These are phyloP conservation scores for Immersiella caudata DNA, from an alignment of 495 filamentous ascomycete genomes.

Conservation along the genomic window DNA sequence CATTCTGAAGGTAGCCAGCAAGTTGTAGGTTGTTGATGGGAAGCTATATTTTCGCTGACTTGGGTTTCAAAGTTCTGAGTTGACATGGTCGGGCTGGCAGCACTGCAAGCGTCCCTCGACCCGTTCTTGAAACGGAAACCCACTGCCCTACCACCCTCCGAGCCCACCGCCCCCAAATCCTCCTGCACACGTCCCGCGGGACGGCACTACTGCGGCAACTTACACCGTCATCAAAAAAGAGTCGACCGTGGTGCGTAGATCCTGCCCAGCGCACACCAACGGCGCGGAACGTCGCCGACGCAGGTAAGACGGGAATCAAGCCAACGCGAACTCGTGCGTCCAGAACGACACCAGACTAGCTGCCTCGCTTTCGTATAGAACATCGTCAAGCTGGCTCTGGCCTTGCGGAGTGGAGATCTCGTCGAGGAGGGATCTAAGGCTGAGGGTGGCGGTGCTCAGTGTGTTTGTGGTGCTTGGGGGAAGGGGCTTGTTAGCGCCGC, in stretches of 20 bases:
- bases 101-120: too few species aligned
- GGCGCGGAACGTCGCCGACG: not conserved
- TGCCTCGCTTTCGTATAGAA: slow-evolving; percentile 39
- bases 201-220: not conserved
- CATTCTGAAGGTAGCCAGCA: too few species aligned
- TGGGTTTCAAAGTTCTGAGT: too few species aligned
- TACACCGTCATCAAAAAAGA: not conserved
- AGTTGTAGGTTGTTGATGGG: too few species aligned
- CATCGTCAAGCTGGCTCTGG: slow-evolving; percentile 40
- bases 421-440: slow-evolving; percentile 51
- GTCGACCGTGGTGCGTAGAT: not conserved
- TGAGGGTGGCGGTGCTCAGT: slow-evolving; percentile 52
- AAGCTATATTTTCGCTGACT: too few species aligned
- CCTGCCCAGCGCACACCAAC: not conserved
- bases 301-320: not conserved
- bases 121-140: too few species aligned
- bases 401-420: slow-evolving; percentile 32
- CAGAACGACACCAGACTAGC: slow-evolving; percentile 45
- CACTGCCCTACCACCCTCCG: too few species aligned
- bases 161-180: not conserved
- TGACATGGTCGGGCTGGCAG: too few species aligned
- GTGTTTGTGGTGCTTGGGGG: slow-evolving; percentile 49
- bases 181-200: slow-evolving; percentile 2
- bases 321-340: slow-evolving; percentile 17
- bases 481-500: slow-evolving; percentile 40